Conservation (phyloP, 495 filamentous ascomycete genomes). For the Penicillium ucsense region DNA sequence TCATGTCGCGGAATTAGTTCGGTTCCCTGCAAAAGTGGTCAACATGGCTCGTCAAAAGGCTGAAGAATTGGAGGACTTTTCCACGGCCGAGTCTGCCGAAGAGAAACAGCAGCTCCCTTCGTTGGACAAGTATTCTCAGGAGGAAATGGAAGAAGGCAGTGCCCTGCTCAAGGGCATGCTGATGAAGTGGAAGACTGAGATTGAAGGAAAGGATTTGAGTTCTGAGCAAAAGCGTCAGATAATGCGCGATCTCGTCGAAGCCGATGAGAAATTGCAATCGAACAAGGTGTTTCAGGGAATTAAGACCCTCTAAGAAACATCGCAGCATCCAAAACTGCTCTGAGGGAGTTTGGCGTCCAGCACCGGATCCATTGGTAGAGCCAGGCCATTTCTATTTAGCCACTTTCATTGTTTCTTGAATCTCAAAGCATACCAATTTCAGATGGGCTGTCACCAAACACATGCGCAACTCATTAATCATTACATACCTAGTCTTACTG, state of each 20-base stretch:
- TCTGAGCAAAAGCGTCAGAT: conserved; percentile 68
- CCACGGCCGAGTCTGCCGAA: conserved; percentile 57
- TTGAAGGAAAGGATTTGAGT: conserved; percentile 52
- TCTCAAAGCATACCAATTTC: too few relatives aligned
- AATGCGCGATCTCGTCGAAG: conserved; percentile 70
- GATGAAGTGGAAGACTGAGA: conserved; percentile 78
- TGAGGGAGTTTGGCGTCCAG: conserved; percentile 9
- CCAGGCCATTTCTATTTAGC: too few relatives aligned
- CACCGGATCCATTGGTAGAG: neutral
- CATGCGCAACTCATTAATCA: too few relatives aligned
- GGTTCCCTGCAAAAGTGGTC: conserved; percentile 96
- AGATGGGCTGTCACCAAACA: too few relatives aligned
- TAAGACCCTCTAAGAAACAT: conserved; percentile 52
- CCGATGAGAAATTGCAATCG: conserved; percentile 57
- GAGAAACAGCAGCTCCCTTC: conserved; percentile 27
- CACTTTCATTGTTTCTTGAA: too few relatives aligned
- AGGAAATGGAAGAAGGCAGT: conserved; percentile 89
- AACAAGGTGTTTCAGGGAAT: conserved; percentile 91
- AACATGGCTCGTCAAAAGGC: conserved; percentile 98
- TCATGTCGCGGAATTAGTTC: conserved; percentile 93
- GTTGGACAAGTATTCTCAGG: conserved; percentile 55
- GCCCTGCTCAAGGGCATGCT: conserved; percentile 76
- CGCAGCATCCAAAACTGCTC: neutral
- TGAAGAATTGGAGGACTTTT: conserved; percentile 95
- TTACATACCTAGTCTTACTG: too few relatives aligned